These are phyloP conservation scores for Penicillium sp. DNA, from an alignment of 2,329 filamentous ascomycete species.

Conservation along the genomic window DNA sequence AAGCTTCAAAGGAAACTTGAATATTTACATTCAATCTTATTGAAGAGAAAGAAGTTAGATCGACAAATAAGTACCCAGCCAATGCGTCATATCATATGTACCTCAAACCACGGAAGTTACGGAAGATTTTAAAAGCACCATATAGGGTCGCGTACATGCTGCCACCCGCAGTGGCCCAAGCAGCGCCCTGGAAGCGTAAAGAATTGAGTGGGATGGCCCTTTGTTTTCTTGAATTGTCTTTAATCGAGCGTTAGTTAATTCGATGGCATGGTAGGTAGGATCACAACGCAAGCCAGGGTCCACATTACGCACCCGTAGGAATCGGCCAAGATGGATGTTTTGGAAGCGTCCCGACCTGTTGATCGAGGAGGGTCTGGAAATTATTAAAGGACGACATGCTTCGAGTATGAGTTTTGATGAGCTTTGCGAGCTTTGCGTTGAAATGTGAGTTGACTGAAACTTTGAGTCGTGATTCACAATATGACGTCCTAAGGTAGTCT, in stretches of 20 bases:
- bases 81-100: slow-evolving; percentile 23
- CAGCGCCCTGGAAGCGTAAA: slow-evolving; percentile 30
- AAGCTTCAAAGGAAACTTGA: background rate
- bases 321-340: slow-evolving; percentile 14
- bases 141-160: slow-evolving; percentile 31
- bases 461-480: background rate
- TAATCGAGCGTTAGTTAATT: background rate
- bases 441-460: background rate
- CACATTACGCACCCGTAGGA: slow-evolving; percentile 7
- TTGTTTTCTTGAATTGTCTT: slow-evolving; percentile 17
- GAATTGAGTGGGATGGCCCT: slow-evolving; percentile 24
- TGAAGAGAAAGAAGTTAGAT: background rate
- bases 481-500: slow-evolving; percentile 2
- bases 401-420: background rate
- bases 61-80: too few species aligned
- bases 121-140: slow-evolving; percentile 30
- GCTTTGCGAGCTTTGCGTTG: background rate
- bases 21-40: background rate
- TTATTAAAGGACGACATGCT: slow-evolving; percentile 24
- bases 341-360: slow-evolving; percentile 27
- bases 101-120: slow-evolving; percentile 28
- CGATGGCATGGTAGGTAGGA: background rate
- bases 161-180: slow-evolving; percentile 31
- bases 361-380: slow-evolving; percentile 27
- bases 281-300: background rate